Evolutionary conservation across 345 rosid species (phyloP).

Genomic region (Punica granatum): DNA sequence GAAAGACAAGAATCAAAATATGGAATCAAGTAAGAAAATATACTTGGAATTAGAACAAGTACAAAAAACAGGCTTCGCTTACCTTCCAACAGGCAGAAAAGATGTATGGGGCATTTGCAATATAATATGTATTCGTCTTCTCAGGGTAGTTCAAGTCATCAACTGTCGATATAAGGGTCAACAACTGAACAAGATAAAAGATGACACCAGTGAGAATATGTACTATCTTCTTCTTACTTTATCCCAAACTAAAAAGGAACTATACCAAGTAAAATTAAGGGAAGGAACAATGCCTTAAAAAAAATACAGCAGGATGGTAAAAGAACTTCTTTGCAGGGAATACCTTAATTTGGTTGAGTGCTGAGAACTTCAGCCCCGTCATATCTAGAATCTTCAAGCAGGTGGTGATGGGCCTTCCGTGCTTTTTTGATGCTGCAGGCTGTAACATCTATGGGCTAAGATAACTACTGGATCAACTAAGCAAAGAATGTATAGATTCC

Average conservation of each 20-base stretch:
- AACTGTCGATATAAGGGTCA: slow-evolving; percentile 73
- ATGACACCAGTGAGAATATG: background rate
- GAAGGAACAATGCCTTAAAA: background rate
- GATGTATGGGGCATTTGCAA: slow-evolving; percentile 84
- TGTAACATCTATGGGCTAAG: slow-evolving; percentile 21
- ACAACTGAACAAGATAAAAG: slow-evolving; percentile 42
- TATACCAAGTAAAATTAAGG: background rate
- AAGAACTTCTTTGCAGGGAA: background rate
- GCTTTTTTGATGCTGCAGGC: slow-evolving; percentile 75
- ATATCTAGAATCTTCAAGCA: slow-evolving; percentile 87
- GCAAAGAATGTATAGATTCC: slow-evolving; percentile 5
- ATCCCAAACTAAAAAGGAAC: background rate
- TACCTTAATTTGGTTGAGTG: slow-evolving; percentile 85
- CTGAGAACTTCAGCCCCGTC: slow-evolving; percentile 88
- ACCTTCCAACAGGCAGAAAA: slow-evolving; percentile 97
- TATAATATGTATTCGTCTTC: slow-evolving; percentile 78
- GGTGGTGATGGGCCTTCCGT: slow-evolving; percentile 74
- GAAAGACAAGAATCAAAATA: background rate
- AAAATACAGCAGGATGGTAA: slow-evolving; percentile 7
- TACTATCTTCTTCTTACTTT: too few species aligned
- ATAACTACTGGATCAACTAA: background rate
- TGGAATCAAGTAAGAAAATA: background rate
- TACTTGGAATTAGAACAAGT: background rate
- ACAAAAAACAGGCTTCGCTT: slow-evolving; percentile 3
- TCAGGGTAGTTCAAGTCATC: slow-evolving; percentile 98